phyloP scores from a whole-genome alignment of 345 rosid genomes.

The Firmiana major region DNA sequence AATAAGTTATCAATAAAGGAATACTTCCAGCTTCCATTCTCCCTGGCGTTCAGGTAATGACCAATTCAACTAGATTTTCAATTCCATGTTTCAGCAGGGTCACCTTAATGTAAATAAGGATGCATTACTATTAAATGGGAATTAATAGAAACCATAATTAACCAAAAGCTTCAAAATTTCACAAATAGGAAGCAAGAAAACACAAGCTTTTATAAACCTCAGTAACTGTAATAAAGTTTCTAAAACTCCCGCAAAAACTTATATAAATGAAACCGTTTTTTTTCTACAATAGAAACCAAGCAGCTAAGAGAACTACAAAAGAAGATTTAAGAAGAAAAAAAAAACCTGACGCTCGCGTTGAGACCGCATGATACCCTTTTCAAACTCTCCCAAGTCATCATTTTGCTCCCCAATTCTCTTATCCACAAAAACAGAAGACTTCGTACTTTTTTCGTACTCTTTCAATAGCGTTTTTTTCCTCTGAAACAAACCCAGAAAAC shows the following conservation, averaged over 20 bases:
- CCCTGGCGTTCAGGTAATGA: neutral
- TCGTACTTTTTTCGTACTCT: conserved; percentile 76
- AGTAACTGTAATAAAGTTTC: neutral
- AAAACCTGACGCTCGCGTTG: conserved; percentile 82
- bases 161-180: neutral
- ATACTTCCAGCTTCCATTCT: neutral
- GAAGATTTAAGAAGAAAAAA: neutral
- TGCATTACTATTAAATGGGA: neutral
- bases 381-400: conserved; percentile 69
- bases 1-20: neutral
- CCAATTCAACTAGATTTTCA: neutral
- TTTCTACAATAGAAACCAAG: neutral
- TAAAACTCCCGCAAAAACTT: neutral
- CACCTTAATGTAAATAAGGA: neutral
- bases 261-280: neutral
- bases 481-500: conserved; percentile 27
- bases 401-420: conserved; percentile 83
- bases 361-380: conserved; percentile 72
- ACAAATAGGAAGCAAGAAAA: neutral
- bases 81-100: neutral
- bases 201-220: neutral
- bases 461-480: conserved; percentile 76
- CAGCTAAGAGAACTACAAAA: neutral
- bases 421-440: conserved; percentile 68
- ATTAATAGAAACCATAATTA: neutral